Percentiles rank a stretch among this genome's conserved stretches.
Conservation (phyloP, 305 asterid genomes). For the Fraxinus baroniana region DNA sequence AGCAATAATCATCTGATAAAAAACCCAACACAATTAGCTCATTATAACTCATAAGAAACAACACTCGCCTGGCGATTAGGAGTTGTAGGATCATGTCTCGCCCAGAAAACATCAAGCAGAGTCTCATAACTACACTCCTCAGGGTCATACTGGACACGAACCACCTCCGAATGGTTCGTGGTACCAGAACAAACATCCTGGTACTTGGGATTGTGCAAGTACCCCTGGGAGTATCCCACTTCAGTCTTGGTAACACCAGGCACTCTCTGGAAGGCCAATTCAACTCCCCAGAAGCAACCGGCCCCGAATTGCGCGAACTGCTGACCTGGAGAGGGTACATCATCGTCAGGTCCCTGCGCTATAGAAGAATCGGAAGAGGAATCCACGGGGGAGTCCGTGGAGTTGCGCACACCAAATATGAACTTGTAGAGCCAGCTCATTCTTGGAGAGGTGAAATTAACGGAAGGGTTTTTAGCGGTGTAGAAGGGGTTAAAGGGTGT, state of each 20-base stretch:
- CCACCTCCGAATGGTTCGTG: conserved; percentile 78
- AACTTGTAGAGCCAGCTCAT: conserved; percentile 81
- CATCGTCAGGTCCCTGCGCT: conserved; percentile 77
- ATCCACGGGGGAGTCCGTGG: conserved; percentile 49
- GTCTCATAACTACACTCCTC: conserved; percentile 62
- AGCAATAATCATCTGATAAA: neutral
- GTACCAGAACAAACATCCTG: conserved; percentile 77
- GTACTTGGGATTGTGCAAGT: conserved; percentile 61
- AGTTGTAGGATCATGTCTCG: conserved; percentile 88
- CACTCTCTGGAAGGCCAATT: conserved; percentile 80
- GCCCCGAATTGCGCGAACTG: conserved; percentile 88
- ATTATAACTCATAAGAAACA: neutral
- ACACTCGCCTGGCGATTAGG: conserved; percentile 71
- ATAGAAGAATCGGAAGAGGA: conserved; percentile 44
- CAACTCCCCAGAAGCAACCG: conserved; percentile 98
- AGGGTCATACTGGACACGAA: conserved; percentile 83
- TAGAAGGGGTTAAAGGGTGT: conserved; percentile 25
- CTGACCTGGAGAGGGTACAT: conserved; percentile 67
- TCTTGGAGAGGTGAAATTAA: conserved; percentile 27
- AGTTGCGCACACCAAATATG: conserved; percentile 57
- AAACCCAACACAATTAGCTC: neutral
- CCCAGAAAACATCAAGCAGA: conserved; percentile 82
- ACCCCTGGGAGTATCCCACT: conserved; percentile 84
- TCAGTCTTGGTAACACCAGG: conserved; percentile 81
- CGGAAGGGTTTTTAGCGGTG: conserved; percentile 24